A percentile compares a stretch with the other conserved stretches of the same genome.
Evolutionary conservation across 768 basidiomycete species (phyloP).

Genomic region (Myochromella boudieri): DNA sequence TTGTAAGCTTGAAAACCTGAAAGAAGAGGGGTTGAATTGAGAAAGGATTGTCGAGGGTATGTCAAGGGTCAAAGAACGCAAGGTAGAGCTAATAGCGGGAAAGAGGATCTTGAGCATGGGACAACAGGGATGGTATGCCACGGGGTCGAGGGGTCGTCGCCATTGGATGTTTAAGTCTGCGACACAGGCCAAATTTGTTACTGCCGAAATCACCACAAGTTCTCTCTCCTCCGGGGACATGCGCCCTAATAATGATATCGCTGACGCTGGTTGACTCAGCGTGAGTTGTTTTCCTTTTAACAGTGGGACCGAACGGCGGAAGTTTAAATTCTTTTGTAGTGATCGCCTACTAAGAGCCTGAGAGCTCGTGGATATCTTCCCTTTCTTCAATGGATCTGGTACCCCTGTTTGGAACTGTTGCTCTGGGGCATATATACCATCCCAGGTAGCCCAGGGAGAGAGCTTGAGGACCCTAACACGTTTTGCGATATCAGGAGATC

Average conservation of each 20-base stretch:
- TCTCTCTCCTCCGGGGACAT: slow-evolving; percentile 16
- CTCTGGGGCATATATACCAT: slow-evolving; percentile 19
- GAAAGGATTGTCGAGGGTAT: neutral
- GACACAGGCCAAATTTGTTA: slow-evolving; percentile 16
- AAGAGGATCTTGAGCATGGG: slow-evolving; percentile 17
- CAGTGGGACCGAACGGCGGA: no score
- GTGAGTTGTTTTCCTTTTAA: no score
- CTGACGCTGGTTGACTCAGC: neutral
- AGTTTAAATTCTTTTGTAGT: no score
- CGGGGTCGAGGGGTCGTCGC: slow-evolving; percentile 12
- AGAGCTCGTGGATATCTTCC: no score
- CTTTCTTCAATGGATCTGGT: no score
- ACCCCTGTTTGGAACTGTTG: neutral
- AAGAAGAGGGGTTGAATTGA: neutral
- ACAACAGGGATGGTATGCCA: slow-evolving; percentile 19
- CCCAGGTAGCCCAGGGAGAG: slow-evolving; percentile 25
- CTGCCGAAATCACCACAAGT: slow-evolving; percentile 14
- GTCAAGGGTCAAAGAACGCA: neutral
- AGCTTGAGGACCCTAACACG: slow-evolving; percentile 25
- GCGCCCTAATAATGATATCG: neutral
- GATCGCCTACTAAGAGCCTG: no score
- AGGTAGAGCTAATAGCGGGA: slow-evolving; percentile 13
- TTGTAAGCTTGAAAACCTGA: neutral
- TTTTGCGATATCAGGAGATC: slow-evolving; percentile 12
- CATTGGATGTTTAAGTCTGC: slow-evolving; percentile 23